phyloP scores from a whole-genome alignment of 495 filamentous ascomycete genomes.

The Penicillium manginii region DNA sequence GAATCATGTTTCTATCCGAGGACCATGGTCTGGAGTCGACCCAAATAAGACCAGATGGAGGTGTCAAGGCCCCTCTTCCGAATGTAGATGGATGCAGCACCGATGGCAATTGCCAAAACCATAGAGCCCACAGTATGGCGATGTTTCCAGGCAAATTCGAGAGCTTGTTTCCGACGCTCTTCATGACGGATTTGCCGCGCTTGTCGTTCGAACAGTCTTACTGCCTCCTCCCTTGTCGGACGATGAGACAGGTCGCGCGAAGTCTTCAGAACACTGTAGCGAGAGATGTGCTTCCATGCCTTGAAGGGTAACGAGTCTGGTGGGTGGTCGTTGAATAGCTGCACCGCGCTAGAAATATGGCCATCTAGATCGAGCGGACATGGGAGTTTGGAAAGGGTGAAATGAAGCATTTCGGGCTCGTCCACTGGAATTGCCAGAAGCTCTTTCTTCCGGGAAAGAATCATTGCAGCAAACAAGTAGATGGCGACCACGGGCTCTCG shows the following conservation, averaged over 20 bases:
- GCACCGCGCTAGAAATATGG: constrained; percentile 65
- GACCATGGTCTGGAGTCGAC: constrained; percentile 31
- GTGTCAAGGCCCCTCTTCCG: constrained; percentile 47
- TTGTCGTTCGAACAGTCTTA: constrained; percentile 68
- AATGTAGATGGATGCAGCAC: constrained; percentile 58
- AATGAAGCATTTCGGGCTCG: constrained; percentile 94
- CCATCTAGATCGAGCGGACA: constrained; percentile 80
- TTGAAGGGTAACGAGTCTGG: constrained; percentile 67
- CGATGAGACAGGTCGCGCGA: constrained; percentile 52
- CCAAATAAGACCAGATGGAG: constrained; percentile 43
- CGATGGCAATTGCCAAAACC: constrained; percentile 67
- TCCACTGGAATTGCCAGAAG: constrained; percentile 79
- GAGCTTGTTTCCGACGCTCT: constrained; percentile 58
- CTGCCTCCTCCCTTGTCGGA: constrained; percentile 63
- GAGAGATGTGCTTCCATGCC: constrained; percentile 72
- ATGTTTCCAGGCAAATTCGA: constrained; percentile 61
- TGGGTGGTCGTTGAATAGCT: constrained; percentile 66
- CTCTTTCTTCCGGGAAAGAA: constrained; percentile 77
- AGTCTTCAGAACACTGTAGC: constrained; percentile 83
- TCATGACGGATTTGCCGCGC: constrained; percentile 65
- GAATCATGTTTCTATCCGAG: constrained; percentile 9
- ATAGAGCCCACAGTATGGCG: constrained; percentile 58
- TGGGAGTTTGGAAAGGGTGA: constrained; percentile 84
- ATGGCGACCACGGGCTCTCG: constrained; percentile 81
- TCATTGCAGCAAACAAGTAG: constrained; percentile 89